Evolutionary conservation across 2,329 filamentous ascomycete genomes (phyloP).

Genomic region (Conoideocrella luteorostrata): DNA sequence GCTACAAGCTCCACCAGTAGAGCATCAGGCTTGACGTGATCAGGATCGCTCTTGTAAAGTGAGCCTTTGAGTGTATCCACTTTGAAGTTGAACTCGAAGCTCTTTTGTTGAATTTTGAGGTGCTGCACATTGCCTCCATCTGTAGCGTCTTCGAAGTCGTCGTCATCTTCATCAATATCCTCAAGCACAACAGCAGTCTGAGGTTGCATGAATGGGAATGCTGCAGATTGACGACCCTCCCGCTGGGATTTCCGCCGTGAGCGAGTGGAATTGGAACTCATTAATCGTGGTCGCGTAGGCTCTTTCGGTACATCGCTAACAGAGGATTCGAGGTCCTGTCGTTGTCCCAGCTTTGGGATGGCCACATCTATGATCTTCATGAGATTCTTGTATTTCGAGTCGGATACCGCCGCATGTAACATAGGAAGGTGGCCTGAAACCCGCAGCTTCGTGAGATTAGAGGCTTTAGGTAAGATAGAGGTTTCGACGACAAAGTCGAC

Average conservation of each 20-base stretch:
- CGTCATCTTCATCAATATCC: conserved; percentile 63
- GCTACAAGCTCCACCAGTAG: conserved; percentile 87
- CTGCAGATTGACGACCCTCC: conserved; percentile 58
- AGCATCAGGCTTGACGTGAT: conserved; percentile 67
- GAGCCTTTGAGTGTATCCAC: conserved; percentile 93
- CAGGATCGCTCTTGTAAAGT: conserved; percentile 77
- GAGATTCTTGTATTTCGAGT: conserved; percentile 91
- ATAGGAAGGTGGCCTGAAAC: conserved; percentile 89
- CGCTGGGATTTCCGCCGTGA: conserved; percentile 37
- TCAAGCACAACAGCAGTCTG: conserved; percentile 75
- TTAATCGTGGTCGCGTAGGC: conserved; percentile 34
- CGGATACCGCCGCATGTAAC: conserved; percentile 84
- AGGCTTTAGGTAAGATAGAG: conserved; percentile 93
- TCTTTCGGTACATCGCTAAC: conserved; percentile 19
- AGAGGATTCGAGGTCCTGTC: conserved; percentile 17
- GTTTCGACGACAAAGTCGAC: conserved; percentile 95
- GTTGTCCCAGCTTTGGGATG: conserved; percentile 69
- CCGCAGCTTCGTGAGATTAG: conserved; percentile 85
- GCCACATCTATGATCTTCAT: conserved; percentile 97
- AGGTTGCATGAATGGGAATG: conserved; percentile 66
- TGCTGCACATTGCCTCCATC: conserved; percentile 50
- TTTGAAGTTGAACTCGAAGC: conserved; percentile 94
- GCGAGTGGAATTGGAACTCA: conserved; percentile 39
- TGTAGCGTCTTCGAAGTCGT: conserved; percentile 60
- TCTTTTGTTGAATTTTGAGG: conserved; percentile 75